Evolutionary conservation across 805 yeast genomes (phyloP), one percentile per base, ranked within the genome.

Genomic region (Blastobotrys terrestris): DNA sequence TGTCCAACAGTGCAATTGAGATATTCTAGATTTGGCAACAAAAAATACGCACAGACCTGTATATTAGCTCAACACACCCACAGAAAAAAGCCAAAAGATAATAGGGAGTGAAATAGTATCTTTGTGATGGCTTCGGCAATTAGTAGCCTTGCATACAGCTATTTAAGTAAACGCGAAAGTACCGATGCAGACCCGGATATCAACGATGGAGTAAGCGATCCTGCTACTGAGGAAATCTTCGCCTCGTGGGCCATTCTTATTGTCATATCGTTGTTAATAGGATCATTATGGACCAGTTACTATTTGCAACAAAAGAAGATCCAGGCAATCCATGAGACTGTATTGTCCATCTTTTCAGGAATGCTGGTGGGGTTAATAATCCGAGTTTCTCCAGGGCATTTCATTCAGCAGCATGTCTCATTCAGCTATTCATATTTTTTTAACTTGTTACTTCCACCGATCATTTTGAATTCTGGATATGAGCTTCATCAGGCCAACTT

Each of bases 191-290:
- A 69, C 54, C 58, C 65, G 2, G 69, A 62, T 40, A 60, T 64
- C 20, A 88, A 83, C 39, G 82, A 76, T 13, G 84, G 77, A 13
- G 79, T 76, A 31, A 76, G 84, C 4, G 89, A 87, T 63, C 97
- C 98, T 0, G 85, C 89, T 18, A 83, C 92, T 2, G 97, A 92
- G 62, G 99, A 94, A 68, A 89, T 94, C 61, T 94, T 90, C 68
- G 87, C 96, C 3, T 89, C 97, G 0, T 94, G 99, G 99, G 98
- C 99, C 0, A 72, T 94, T 31, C 91, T 90, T 69, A 95, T 94
- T 54, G 75, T 94, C 57, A 67, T 94, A 48, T 80, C 86, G 53
- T 74, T 94, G 45, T 73, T 94, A 46, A 85, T 92, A 54, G 79
- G 91, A 6, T 97, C 99, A 0, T 73, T 94, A 50, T 94, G 97